These are phyloP conservation scores for Phoma herbarum DNA, from an alignment of 2,329 filamentous ascomycete species.

Conservation along the genomic window DNA sequence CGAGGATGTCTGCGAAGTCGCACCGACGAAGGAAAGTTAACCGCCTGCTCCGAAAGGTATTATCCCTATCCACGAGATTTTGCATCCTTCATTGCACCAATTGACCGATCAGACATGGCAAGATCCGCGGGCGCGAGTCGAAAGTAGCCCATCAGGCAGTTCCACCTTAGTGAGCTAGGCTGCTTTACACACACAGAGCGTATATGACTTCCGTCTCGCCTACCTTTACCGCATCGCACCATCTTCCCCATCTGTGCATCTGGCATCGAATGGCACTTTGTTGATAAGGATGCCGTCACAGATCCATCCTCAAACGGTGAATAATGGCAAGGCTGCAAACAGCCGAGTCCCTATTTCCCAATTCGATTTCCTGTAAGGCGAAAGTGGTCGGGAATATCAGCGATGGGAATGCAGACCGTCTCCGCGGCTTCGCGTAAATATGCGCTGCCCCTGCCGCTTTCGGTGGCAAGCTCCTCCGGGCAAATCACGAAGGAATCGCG, in stretches of 20 bases:
- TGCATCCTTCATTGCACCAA: neutral
- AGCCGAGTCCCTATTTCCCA: neutral
- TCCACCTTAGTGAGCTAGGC: neutral
- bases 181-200: neutral
- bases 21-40: neutral
- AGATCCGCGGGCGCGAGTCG: neutral
- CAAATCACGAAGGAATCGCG: neutral
- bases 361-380: neutral
- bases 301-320: neutral
- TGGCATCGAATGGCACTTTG: neutral
- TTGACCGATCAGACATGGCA: neutral
- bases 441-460: neutral
- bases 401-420: neutral
- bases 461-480: neutral
- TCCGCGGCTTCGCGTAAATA: neutral
- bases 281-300: conserved; percentile 1
- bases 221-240: neutral
- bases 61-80: too few relatives aligned
- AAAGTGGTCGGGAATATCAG: neutral
- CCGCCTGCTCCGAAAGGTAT: neutral
- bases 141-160: neutral
- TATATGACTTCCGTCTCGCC: neutral
- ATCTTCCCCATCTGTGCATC: conserved; percentile 1
- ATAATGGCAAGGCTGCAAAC: conserved; percentile 1
- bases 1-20: neutral